These are phyloP conservation scores for Ganoderma lingzhi DNA, from an alignment of 1,284 basidiomycete genomes.

Conservation along the genomic window DNA sequence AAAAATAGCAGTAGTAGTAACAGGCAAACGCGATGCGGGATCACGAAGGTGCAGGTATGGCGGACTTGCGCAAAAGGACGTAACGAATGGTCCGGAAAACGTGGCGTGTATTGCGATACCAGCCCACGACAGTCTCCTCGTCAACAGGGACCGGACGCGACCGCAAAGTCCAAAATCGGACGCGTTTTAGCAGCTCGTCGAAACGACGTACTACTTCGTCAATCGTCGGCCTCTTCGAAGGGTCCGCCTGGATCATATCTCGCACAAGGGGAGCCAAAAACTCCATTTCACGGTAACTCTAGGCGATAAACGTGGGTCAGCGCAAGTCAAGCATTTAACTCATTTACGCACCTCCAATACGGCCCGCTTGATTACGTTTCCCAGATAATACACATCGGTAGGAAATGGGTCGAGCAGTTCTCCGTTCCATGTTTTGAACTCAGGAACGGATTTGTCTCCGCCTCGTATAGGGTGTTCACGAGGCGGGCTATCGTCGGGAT, in stretches of 20 bases:
- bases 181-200: slow-evolving; percentile 2
- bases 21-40: not conserved
- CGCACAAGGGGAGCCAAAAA: slow-evolving; percentile 23
- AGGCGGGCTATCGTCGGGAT: slow-evolving; percentile 10
- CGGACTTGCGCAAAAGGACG: slow-evolving; percentile 10
- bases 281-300: slow-evolving; percentile 17
- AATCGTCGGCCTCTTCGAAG: slow-evolving; percentile 28
- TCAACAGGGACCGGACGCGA: slow-evolving; percentile 9
- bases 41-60: slow-evolving; percentile 2
- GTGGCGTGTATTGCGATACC: slow-evolving; percentile 10
- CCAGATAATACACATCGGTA: slow-evolving; percentile 41
- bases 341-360: no score
- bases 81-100: slow-evolving; percentile 11
- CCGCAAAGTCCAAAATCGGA: slow-evolving; percentile 19
- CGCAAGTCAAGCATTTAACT: no score
- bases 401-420: slow-evolving; percentile 38
- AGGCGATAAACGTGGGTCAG: not conserved
- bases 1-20: not conserved
- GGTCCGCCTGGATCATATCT: slow-evolving; percentile 33
- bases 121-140: not conserved
- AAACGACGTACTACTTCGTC: slow-evolving; percentile 25
- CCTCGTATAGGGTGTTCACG: slow-evolving; percentile 16
- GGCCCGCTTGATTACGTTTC: slow-evolving; percentile 41
- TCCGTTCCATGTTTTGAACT: slow-evolving; percentile 14
- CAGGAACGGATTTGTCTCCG: slow-evolving; percentile 22